phyloP scores from a whole-genome alignment of 495 filamentous ascomycete genomes.

The Penicillium parvum region DNA sequence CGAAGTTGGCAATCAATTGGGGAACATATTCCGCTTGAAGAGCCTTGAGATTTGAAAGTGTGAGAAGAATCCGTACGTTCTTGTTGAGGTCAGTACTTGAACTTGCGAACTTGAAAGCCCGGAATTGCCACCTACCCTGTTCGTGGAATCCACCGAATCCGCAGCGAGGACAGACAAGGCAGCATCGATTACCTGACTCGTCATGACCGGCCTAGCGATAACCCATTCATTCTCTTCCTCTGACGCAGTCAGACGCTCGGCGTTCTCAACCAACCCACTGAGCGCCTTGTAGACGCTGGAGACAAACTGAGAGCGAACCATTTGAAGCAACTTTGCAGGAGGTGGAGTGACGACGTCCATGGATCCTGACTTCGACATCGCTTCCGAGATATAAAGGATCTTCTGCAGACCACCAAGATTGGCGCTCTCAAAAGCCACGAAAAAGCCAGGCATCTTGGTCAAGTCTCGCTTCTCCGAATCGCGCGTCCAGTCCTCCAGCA shows the following conservation, averaged over 20 bases:
- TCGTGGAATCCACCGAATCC: conserved; percentile 59
- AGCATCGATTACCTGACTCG: conserved; percentile 27
- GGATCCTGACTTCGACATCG: conserved; percentile 60
- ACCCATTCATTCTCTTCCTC: conserved; percentile 56
- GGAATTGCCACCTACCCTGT: conserved; percentile 56
- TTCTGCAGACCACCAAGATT: conserved; percentile 83
- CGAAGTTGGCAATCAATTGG: conserved; percentile 78
- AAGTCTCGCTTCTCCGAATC: conserved; percentile 72
- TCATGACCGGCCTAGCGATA: conserved; percentile 23
- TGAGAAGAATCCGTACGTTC: conserved; percentile 90
- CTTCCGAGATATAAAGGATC: conserved; percentile 87
- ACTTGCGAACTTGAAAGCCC: background rate
- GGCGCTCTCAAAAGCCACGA: conserved; percentile 72
- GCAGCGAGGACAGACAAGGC: conserved; percentile 37
- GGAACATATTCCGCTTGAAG: conserved; percentile 75
- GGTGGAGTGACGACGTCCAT: conserved; percentile 77
- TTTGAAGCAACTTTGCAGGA: conserved; percentile 74
- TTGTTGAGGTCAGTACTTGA: conserved; percentile 31
- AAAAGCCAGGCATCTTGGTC: conserved; percentile 83
- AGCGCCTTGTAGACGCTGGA: conserved; percentile 87
- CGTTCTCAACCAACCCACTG: conserved; percentile 93
- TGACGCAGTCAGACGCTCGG: conserved; percentile 62
- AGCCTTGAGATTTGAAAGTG: conserved; percentile 80
- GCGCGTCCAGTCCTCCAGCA: conserved; percentile 87
- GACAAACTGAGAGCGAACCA: conserved; percentile 83